Percentiles rank a stretch among this genome's conserved stretches.
phyloP scores from a whole-genome alignment of 345 rosid genomes.

The Dipteronia dyeriana region DNA sequence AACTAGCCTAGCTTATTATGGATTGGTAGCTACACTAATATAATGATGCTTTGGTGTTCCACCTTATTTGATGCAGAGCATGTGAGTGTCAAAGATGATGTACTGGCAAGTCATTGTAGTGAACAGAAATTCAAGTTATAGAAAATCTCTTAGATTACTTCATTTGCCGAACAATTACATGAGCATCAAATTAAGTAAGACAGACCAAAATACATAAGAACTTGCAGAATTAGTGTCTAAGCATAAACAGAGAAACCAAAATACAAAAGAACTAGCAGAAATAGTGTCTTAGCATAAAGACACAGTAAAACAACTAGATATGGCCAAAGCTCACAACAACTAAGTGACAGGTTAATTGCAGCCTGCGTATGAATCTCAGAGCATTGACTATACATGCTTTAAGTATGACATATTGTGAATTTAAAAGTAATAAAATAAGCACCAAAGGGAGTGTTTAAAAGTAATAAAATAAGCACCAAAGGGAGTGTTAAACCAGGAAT shows the following conservation, averaged over 20 bases:
- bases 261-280: not conserved
- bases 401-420: not conserved
- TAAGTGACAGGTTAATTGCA: not conserved
- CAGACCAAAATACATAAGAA: not conserved
- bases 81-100: not conserved
- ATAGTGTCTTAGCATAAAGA: not conserved
- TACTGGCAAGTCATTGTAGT: conserved; percentile 8
- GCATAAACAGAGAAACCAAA: not conserved
- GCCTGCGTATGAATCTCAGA: not conserved
- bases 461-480: not conserved
- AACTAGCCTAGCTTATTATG: not conserved
- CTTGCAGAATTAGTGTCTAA: not conserved
- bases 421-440: not conserved
- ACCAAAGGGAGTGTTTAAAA: not conserved
- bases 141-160: not conserved
- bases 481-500: not conserved
- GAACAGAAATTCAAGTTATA: conserved; percentile 1
- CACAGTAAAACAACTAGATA: not conserved
- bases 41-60: not conserved
- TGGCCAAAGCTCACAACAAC: not conserved
- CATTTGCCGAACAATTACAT: not conserved
- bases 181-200: not conserved
- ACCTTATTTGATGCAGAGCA: not conserved
- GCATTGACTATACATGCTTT: not conserved
- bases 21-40: not conserved